Percentiles rank a stretch among this genome's conserved stretches.
phyloP scores from a whole-genome alignment of 768 basidiomycete genomes.

The Suillus subalutaceus region DNA sequence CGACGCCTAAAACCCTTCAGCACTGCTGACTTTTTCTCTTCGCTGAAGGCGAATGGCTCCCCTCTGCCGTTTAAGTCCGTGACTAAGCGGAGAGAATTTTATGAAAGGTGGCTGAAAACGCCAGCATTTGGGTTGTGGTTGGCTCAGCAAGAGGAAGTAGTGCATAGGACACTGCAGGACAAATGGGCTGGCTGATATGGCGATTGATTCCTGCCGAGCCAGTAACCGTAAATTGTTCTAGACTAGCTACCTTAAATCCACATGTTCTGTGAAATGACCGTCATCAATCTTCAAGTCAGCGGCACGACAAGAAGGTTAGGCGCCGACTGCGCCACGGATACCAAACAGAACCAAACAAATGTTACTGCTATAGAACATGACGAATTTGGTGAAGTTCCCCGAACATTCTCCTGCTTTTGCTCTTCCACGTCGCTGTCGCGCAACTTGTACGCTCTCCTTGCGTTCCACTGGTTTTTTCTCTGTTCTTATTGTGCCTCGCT shows the following conservation, averaged over 20 bases:
- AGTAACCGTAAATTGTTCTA: not conserved
- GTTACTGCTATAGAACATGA: constrained; percentile 19
- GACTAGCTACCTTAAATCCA: not conserved
- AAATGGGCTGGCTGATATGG: constrained; percentile 12
- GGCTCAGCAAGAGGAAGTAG: constrained; percentile 72
- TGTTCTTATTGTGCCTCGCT: constrained; percentile 21
- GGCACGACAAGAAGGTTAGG: not conserved
- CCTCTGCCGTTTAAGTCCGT: constrained; percentile 75
- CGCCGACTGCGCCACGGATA: constrained; percentile 25
- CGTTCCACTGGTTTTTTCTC: constrained; percentile 12
- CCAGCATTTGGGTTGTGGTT: constrained; percentile 83
- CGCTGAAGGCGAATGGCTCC: constrained; percentile 69
- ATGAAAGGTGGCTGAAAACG: constrained; percentile 74
- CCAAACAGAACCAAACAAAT: constrained; percentile 31
- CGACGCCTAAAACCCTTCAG: constrained; percentile 73
- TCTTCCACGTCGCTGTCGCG: constrained; percentile 15
- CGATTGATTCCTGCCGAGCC: not conserved
- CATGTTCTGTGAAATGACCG: not conserved
- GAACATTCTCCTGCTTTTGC: constrained; percentile 18
- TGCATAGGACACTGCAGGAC: constrained; percentile 53
- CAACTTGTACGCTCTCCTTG: constrained; percentile 13
- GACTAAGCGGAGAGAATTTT: constrained; percentile 70
- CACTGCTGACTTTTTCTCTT: constrained; percentile 66
- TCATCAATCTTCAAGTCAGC: constrained; percentile 10
- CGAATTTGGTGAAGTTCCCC: constrained; percentile 12